Evolutionary conservation across 1,284 basidiomycete species (phyloP), one percentile per base, ranked within the genome.

Genomic region (Spongiforma sp.): DNA sequence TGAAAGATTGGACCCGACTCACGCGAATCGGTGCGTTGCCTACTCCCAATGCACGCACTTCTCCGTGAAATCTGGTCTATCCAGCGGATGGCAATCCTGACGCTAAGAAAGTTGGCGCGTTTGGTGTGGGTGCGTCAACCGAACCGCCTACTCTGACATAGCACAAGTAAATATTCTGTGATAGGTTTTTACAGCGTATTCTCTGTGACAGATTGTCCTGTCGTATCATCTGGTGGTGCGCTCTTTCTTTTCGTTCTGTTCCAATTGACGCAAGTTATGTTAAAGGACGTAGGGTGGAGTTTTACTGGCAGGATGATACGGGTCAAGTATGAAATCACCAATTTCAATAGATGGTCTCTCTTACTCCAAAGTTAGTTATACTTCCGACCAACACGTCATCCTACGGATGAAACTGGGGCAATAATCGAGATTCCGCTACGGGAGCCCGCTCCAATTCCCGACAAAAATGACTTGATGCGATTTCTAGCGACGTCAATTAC

Each of bases 401-500:
- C 87, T 26, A 11, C 5, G 1, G 36, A 36, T 15, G 3, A 14
- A 97, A 17, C 1, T 1, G 55, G 94, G 94, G 96, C 96, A 5
- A 86, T 89, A 0, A 96, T 99, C 77, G 86, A 93, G 64, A 95
- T 99, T 91, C 82, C 84, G 5, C 84, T 98, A 1, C 87, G 95
- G 33, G 92, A 96, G 73, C 88, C 92, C 2, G 82, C 84, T 1
- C 88, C 93, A 0, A 90, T 97, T 53, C 95, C 96, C 21, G 84
- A 86, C 14, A 84, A 89, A 0, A 90, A 95, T 57, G 93, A 96
- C 68, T 90, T 98, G 66, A 88, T 91, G 28, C 88, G 93, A 34
- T 99, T 99, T 78, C 83, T 99, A 12, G 86, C 91, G 12, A 96
- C 95, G 2, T 95, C 93, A 1, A 89, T 99, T 63, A 96, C 95